These are phyloP conservation scores for Ceratobasidium sp. DNA, from an alignment of 1,284 basidiomycete species.

Conservation along the genomic window DNA sequence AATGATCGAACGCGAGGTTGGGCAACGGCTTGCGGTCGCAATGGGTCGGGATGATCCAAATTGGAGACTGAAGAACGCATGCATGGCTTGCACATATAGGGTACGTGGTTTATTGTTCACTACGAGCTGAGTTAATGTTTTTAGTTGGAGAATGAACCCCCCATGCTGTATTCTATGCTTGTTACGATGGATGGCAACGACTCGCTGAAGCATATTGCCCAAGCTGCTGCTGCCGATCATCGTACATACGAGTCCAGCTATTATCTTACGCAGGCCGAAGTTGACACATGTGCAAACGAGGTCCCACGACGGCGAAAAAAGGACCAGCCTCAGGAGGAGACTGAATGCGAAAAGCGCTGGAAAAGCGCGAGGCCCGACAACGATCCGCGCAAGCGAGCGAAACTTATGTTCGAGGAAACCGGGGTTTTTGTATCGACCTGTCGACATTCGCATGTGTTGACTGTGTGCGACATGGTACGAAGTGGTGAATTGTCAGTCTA, in stretches of 20 bases:
- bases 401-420: constrained; percentile 52
- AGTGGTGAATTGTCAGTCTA: constrained; percentile 53
- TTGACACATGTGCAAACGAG: constrained; percentile 52
- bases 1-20: constrained; percentile 46
- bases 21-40: constrained; percentile 45
- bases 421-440: constrained; percentile 56
- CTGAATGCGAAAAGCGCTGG: constrained; percentile 48
- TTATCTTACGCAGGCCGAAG: constrained; percentile 49
- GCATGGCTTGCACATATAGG: constrained; percentile 52
- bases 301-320: constrained; percentile 46
- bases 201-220: constrained; percentile 51
- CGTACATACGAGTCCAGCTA: constrained; percentile 51
- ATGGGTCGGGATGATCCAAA: constrained; percentile 50
- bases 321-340: constrained; percentile 23
- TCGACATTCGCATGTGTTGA: constrained; percentile 55
- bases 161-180: constrained; percentile 48
- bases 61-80: constrained; percentile 51
- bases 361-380: constrained; percentile 54
- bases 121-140: background rate
- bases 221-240: constrained; percentile 47
- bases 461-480: constrained; percentile 56
- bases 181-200: constrained; percentile 52
- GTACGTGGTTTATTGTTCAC: constrained; percentile 42
- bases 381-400: constrained; percentile 47
- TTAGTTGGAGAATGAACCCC: constrained; percentile 51